A percentile compares a stretch with the other conserved stretches of the same genome.
phyloP scores from a whole-genome alignment of 768 basidiomycete species.

The Russula virescens region DNA sequence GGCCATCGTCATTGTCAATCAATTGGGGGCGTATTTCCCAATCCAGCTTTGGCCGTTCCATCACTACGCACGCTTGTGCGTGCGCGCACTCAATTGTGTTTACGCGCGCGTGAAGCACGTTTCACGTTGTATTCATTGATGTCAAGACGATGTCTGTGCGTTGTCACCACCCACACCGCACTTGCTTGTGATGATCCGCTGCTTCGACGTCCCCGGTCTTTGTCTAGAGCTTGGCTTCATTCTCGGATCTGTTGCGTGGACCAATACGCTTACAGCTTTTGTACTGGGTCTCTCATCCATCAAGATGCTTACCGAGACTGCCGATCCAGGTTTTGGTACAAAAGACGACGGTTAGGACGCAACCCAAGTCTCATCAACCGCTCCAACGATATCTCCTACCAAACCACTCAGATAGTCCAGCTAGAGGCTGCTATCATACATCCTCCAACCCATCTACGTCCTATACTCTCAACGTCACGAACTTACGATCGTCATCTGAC shows the following conservation, averaged over 20 bases:
- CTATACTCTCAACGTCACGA: neutral
- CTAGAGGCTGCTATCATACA: neutral
- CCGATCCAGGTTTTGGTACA: conserved; percentile 5
- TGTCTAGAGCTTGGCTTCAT: no score
- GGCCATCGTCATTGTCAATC: no score
- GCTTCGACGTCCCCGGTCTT: no score
- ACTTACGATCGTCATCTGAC: neutral
- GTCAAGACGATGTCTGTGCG: neutral
- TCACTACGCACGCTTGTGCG: no score
- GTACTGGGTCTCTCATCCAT: neutral
- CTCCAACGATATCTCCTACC: neutral
- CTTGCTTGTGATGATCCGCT: no score
- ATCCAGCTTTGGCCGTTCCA: no score
- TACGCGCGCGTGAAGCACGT: no score
- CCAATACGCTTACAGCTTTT: neutral
- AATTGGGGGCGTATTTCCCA: no score
- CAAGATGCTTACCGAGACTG: neutral
- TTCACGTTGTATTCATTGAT: no score
- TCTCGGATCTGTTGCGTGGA: no score
- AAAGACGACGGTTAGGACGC: neutral
- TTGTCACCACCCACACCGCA: neutral
- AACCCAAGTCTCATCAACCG: neutral
- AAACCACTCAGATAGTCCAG: neutral
- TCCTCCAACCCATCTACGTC: neutral
- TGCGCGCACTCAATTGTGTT: no score